Conservation (phyloP, 164 flowering plant genomes). For the Sedum album region DNA sequence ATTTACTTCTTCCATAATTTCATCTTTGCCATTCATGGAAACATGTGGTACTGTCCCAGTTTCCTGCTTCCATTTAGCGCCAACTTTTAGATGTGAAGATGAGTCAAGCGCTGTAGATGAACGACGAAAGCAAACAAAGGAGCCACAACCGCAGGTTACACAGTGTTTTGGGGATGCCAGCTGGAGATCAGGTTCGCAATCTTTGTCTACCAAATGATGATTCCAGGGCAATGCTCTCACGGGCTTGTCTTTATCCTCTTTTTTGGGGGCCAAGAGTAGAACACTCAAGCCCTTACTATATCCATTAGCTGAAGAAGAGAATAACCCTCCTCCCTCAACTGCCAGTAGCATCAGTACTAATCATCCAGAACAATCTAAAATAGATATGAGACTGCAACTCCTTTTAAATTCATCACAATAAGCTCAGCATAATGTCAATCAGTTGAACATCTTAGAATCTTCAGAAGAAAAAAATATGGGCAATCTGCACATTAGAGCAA, state of each 20-base stretch:
- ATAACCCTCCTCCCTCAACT: constrained; percentile 98
- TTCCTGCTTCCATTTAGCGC: constrained; percentile 56
- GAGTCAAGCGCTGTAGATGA: constrained; percentile 54
- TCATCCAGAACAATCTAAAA: constrained; percentile 30
- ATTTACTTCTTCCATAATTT: constrained; percentile 21
- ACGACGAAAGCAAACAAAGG: constrained; percentile 79
- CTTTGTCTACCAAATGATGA: constrained; percentile 83
- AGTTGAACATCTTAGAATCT: not conserved
- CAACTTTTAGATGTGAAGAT: constrained; percentile 51
- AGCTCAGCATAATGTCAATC: not conserved
- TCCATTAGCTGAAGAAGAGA: constrained; percentile 90
- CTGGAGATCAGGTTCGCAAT: constrained; percentile 55
- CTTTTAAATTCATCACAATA: not conserved
- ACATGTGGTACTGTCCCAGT: constrained; percentile 23
- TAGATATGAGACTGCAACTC: not conserved
- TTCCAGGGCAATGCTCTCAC: constrained; percentile 91
- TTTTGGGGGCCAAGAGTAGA: constrained; percentile 59
- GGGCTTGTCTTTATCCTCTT: constrained; percentile 67
- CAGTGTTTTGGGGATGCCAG: constrained; percentile 71
- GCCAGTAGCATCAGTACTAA: constrained; percentile 87
- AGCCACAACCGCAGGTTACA: constrained; percentile 66
- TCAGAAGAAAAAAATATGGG: not conserved
- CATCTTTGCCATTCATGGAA: constrained; percentile 28
- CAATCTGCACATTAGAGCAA: not conserved
- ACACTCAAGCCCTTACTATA: constrained; percentile 88